Conservation (phyloP, 495 filamentous ascomycete species). For the Evansstolkia leycettana region DNA sequence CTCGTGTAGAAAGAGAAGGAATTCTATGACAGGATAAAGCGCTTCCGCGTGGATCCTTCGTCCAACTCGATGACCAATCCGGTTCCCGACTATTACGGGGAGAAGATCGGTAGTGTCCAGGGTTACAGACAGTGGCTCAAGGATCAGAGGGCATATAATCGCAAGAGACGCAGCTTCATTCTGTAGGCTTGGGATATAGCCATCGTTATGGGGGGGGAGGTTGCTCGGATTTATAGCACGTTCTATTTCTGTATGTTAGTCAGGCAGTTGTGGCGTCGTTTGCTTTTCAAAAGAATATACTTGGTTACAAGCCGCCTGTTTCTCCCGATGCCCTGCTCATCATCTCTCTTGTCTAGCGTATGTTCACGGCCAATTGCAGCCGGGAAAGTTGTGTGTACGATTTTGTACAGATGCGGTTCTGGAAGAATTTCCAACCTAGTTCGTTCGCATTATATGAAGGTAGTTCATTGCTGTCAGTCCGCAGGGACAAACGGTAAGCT, state of each 20-base stretch:
- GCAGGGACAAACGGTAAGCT: no score
- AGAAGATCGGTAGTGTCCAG: conserved; percentile 88
- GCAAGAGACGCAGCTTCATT: conserved; percentile 64
- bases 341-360: no score
- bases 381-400: no score
- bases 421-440: no score
- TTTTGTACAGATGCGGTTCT: no score
- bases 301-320: no score
- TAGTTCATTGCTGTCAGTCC: no score
- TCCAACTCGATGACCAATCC: conserved; percentile 55
- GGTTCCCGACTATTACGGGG: conserved; percentile 62
- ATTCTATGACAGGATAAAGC: conserved; percentile 80
- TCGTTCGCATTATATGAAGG: no score
- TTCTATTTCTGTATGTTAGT: conserved; percentile 1
- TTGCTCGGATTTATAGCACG: conserved; percentile 3
- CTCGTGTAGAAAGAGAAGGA: conserved; percentile 68
- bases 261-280: neutral
- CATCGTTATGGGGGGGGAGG: neutral
- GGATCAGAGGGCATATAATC: conserved; percentile 94
- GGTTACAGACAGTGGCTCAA: conserved; percentile 92
- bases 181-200: conserved; percentile 6
- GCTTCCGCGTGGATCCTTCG: conserved; percentile 78
- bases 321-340: no score
- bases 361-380: no score
- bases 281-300: conserved; percentile 3